Conservation (phyloP, 371 early-diverging fungal genomes). For the Rhizopus delemar region DNA sequence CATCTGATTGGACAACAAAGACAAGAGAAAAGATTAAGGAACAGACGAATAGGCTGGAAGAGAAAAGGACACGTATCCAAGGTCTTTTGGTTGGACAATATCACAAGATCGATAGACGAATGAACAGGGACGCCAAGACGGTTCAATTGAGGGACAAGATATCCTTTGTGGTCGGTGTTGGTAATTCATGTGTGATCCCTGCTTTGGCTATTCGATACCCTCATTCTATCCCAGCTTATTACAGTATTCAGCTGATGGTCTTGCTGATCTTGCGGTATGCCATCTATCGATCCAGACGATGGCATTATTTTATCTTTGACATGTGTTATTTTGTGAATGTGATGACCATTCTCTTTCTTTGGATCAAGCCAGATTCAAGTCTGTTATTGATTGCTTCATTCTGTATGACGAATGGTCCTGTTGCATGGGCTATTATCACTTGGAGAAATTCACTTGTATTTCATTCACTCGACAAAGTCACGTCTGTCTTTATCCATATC, state of each 20-base stretch:
- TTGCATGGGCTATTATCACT: constrained; percentile 71
- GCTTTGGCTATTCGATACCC: constrained; percentile 59
- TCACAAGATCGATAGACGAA: constrained; percentile 36
- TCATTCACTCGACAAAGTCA: constrained; percentile 74
- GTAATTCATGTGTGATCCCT: constrained; percentile 68
- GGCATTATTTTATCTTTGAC: constrained; percentile 75
- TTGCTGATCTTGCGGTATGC: constrained; percentile 57
- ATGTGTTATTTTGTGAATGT: constrained; percentile 71
- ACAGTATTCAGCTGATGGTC: constrained; percentile 52
- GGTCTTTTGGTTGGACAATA: constrained; percentile 32
- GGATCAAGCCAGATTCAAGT: constrained; percentile 51
- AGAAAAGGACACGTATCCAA: constrained; percentile 35
- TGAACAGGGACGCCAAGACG: constrained; percentile 55
- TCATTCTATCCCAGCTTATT: constrained; percentile 59
- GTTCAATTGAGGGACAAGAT: constrained; percentile 66
- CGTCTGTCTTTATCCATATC: constrained; percentile 72
- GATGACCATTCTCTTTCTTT: constrained; percentile 57
- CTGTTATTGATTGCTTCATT: constrained; percentile 57
- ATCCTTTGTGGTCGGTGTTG: constrained; percentile 72
- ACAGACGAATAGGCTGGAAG: constrained; percentile 45
- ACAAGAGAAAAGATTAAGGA: constrained; percentile 36
- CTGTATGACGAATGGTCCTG: constrained; percentile 66
- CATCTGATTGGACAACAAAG: constrained; percentile 45
- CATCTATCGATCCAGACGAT: constrained; percentile 60
- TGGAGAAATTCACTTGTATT: constrained; percentile 72